A percentile compares a stretch with the other conserved stretches of the same genome.
Evolutionary conservation across 768 basidiomycete genomes (phyloP).

Genomic region (Amylocystis lapponica): DNA sequence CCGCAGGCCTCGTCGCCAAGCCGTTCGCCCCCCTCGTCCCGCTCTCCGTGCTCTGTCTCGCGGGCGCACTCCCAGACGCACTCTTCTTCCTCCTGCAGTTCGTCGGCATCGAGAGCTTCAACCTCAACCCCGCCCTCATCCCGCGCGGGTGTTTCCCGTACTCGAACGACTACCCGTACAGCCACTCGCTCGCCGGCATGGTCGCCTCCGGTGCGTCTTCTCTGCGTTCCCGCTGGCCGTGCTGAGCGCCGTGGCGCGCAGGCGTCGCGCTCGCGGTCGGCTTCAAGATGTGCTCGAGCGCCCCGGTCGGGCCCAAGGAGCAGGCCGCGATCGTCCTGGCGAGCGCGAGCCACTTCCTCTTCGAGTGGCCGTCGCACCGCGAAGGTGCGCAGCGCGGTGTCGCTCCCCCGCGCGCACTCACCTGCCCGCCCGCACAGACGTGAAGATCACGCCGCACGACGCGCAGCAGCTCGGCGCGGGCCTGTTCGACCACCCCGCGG

Average conservation of each 20-base stretch:
- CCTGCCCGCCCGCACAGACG: conserved; percentile 10
- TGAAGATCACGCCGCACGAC: conserved; percentile 24
- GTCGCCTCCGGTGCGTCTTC: conserved; percentile 11
- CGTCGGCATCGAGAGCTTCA: conserved; percentile 23
- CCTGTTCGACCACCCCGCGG: conserved; percentile 21
- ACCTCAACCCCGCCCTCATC: conserved; percentile 15
- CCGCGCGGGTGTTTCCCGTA: conserved; percentile 28
- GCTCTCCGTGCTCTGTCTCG: conserved; percentile 20
- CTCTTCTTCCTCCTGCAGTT: conserved; percentile 25
- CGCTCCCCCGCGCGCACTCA: background rate
- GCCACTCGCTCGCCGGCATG: conserved; percentile 25
- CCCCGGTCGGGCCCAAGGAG: conserved; percentile 17
- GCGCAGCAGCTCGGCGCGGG: conserved; percentile 14
- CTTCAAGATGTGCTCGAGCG: conserved; percentile 15
- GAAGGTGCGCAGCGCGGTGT: conserved; percentile 7
- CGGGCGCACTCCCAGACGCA: conserved; percentile 23
- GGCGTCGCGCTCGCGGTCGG: conserved; percentile 15
- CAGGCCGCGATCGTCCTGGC: conserved; percentile 15
- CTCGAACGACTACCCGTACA: conserved; percentile 27
- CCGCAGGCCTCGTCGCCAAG: conserved; percentile 20
- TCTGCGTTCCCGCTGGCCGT: background rate
- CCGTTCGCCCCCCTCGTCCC: conserved; percentile 24
- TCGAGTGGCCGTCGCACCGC: conserved; percentile 26
- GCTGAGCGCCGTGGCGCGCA: too few relatives aligned
- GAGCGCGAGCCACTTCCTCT: conserved; percentile 23